Percentiles rank a stretch among this genome's conserved stretches.
phyloP scores from a whole-genome alignment of 169 alveolate genomes.

The Cryptosporidium baileyi region DNA sequence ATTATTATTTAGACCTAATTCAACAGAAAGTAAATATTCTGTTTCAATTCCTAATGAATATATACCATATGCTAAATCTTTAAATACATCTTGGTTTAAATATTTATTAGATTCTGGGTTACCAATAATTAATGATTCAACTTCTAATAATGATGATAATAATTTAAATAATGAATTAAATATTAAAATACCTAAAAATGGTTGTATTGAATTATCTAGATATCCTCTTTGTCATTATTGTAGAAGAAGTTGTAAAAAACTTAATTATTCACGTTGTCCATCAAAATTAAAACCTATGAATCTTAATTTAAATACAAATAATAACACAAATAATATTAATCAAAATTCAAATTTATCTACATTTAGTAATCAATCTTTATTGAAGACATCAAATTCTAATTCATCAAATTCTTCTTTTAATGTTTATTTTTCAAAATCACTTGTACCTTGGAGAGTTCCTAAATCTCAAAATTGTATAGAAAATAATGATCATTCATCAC shows the following conservation, averaged over 20 bases:
- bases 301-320: neutral
- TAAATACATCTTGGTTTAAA: conserved; percentile 8
- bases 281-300: conserved; percentile 32
- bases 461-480: conserved; percentile 5
- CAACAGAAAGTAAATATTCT: conserved; percentile 61
- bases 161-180: neutral
- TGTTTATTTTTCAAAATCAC: conserved; percentile 39
- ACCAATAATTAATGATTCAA: neutral
- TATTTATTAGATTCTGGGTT: conserved; percentile 29
- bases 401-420: neutral
- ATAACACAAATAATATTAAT: neutral
- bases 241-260: conserved; percentile 41
- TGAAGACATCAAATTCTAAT: neutral
- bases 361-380: neutral
- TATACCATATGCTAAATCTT: conserved; percentile 47
- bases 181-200: neutral
- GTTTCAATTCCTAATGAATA: conserved; percentile 46
- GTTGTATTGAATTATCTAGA: conserved; percentile 47
- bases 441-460: conserved; percentile 59
- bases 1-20: conserved; percentile 38
- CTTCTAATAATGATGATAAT: neutral
- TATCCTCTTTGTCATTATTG: conserved; percentile 57
- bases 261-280: conserved; percentile 61
- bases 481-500: neutral
- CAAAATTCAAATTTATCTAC: neutral